phyloP scores from a whole-genome alignment of 2,329 filamentous ascomycete species.

The Drechslerella stenobrocha region DNA sequence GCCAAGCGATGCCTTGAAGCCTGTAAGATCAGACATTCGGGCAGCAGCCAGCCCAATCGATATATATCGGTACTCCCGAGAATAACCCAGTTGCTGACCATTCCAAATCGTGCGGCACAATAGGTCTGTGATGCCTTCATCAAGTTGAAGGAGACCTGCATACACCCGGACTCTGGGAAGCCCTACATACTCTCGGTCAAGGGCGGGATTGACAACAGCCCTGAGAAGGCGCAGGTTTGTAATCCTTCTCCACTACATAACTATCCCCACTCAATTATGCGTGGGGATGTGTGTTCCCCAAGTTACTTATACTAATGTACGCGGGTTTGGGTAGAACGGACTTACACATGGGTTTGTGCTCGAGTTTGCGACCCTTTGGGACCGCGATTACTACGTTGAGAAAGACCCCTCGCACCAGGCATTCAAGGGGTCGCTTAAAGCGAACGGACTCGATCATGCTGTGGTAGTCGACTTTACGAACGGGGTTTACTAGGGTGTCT shows the following conservation, averaged over 20 bases:
- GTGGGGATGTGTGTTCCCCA: background rate
- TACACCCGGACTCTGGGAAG: constrained; percentile 40
- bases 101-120: background rate
- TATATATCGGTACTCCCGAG: no score
- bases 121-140: constrained; percentile 41
- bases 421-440: constrained; percentile 55
- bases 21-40: no score
- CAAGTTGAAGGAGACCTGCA: constrained; percentile 40
- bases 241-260: no score
- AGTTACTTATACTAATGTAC: background rate
- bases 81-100: no score
- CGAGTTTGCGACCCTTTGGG: constrained; percentile 56
- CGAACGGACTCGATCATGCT: constrained; percentile 55
- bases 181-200: constrained; percentile 48
- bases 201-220: constrained; percentile 44
- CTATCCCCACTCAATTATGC: no score
- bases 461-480: constrained; percentile 57
- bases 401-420: constrained; percentile 56
- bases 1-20: constrained; percentile 17
- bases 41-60: no score
- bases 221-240: constrained; percentile 27
- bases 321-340: constrained; percentile 55
- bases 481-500: constrained; percentile 30
- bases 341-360: constrained; percentile 58
- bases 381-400: constrained; percentile 58